phyloP scores from a whole-genome alignment of 345 rosid species.

The Eucalyptus fibrosa region DNA sequence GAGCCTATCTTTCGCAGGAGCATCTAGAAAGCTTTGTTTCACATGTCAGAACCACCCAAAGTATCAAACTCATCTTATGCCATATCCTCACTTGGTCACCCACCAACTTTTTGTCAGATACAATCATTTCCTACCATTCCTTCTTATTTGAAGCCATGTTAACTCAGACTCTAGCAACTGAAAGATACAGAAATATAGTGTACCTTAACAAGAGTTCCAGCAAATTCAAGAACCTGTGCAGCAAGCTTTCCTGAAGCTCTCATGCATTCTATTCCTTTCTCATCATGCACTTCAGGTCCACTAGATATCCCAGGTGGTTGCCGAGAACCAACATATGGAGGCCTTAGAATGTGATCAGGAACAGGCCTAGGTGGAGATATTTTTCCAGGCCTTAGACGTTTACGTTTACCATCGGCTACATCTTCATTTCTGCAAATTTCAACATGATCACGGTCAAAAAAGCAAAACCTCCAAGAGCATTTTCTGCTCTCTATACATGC shows the following conservation, averaged over 20 bases:
- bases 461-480: neutral
- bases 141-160: neutral
- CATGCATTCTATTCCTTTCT: constrained; percentile 70
- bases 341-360: constrained; percentile 50
- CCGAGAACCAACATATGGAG: constrained; percentile 52
- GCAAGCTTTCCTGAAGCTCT: constrained; percentile 92
- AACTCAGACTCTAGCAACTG: neutral
- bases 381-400: constrained; percentile 54
- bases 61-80: neutral
- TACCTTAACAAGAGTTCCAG: constrained; percentile 85
- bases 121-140: neutral
- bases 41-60: neutral
- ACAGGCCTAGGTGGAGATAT: constrained; percentile 67
- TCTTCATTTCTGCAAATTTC: constrained; percentile 30
- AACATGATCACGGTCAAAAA: neutral
- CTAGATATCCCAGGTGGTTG: constrained; percentile 56
- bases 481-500: neutral
- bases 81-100: neutral
- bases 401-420: constrained; percentile 31
- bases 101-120: neutral
- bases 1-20: neutral
- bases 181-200: neutral
- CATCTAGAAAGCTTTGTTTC: neutral
- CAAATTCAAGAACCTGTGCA: constrained; percentile 68
- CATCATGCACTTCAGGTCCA: constrained; percentile 68